A percentile compares a stretch with the other conserved stretches of the same genome.
Evolutionary conservation across 2,329 filamentous ascomycete genomes (phyloP).

Genomic region (Stagonosporopsis vannaccii): DNA sequence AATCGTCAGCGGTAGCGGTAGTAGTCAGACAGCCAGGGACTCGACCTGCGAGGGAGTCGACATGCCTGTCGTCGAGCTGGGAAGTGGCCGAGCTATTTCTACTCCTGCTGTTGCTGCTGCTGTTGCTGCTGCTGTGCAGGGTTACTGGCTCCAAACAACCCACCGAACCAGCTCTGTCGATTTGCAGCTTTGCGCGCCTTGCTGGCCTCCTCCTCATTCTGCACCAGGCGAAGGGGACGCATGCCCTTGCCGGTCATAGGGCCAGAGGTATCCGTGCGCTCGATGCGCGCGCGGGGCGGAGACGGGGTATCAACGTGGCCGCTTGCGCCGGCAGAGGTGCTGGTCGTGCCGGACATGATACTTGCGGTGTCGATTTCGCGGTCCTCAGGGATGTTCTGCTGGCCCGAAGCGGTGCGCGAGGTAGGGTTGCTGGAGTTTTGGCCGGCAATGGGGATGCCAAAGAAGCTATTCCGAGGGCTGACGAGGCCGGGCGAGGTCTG

Average conservation of each 20-base stretch:
- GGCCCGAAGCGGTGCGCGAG: slow-evolving; percentile 47
- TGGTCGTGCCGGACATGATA: slow-evolving; percentile 19
- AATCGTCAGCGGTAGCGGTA: slow-evolving; percentile 2
- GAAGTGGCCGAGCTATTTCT: not conserved
- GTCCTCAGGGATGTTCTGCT: slow-evolving; percentile 42
- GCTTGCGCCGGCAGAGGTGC: slow-evolving; percentile 30
- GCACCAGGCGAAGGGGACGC: slow-evolving; percentile 83
- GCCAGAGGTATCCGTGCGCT: slow-evolving; percentile 45
- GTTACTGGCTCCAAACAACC: slow-evolving; percentile 51
- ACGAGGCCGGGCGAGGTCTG: slow-evolving; percentile 57
- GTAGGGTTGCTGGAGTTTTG: slow-evolving; percentile 56
- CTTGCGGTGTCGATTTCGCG: slow-evolving; percentile 38
- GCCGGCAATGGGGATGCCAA: slow-evolving; percentile 49
- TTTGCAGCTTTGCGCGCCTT: slow-evolving; percentile 54
- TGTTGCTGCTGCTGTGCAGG: slow-evolving; percentile 28
- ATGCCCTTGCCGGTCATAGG: slow-evolving; percentile 71
- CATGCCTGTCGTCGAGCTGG: not conserved
- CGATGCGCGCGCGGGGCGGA: slow-evolving; percentile 65
- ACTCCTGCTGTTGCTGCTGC: slow-evolving; percentile 14
- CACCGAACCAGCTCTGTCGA: slow-evolving; percentile 56
- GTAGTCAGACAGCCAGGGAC: not conserved
- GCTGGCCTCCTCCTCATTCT: slow-evolving; percentile 63
- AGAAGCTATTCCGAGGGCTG: slow-evolving; percentile 49
- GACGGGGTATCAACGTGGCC: slow-evolving; percentile 47
- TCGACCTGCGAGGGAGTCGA: not conserved